phyloP scores from a whole-genome alignment of 495 filamentous ascomycete species.

The Thermothielavioides terrestris region DNA sequence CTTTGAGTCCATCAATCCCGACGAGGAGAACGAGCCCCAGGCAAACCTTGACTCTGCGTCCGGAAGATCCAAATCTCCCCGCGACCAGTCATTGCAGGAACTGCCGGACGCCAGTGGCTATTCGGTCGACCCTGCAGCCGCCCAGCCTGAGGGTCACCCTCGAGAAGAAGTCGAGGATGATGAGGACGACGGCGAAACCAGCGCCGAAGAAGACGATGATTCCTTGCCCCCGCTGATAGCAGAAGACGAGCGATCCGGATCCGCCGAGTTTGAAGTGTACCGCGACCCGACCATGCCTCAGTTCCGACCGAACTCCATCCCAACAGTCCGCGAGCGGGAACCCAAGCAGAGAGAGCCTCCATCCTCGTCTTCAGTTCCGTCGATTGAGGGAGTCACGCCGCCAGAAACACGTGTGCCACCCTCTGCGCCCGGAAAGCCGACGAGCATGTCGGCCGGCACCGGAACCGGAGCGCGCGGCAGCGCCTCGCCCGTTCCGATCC shows the following conservation, averaged over 20 bases:
- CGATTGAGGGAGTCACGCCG: too few relatives aligned
- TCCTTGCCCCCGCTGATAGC: neutral
- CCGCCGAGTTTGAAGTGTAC: constrained; percentile 11
- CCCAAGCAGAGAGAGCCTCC: too few relatives aligned
- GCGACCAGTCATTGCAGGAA: constrained; percentile 38
- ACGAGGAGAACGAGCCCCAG: constrained; percentile 25
- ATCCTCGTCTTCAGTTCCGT: too few relatives aligned
- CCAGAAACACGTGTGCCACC: too few relatives aligned
- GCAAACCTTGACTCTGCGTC: neutral
- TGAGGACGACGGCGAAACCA: neutral
- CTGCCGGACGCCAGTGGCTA: constrained; percentile 47
- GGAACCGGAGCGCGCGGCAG: neutral
- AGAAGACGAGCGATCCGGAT: neutral
- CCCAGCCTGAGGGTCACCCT: constrained; percentile 2
- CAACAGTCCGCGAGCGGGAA: neutral
- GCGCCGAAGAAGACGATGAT: constrained; percentile 4
- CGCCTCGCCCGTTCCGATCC: constrained; percentile 9
- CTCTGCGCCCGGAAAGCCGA: too few relatives aligned
- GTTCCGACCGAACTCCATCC: constrained; percentile 36
- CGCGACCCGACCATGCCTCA: constrained; percentile 66
- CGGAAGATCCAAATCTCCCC: constrained; percentile 7
- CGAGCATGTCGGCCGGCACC: too few relatives aligned
- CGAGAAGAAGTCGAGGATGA: too few relatives aligned
- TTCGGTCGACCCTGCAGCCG: constrained; percentile 15
- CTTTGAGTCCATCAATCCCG: constrained; percentile 41